A percentile compares a stretch with the other conserved stretches of the same genome.
Conservation (phyloP, 345 rosid species). For the Citrus australasica region DNA sequence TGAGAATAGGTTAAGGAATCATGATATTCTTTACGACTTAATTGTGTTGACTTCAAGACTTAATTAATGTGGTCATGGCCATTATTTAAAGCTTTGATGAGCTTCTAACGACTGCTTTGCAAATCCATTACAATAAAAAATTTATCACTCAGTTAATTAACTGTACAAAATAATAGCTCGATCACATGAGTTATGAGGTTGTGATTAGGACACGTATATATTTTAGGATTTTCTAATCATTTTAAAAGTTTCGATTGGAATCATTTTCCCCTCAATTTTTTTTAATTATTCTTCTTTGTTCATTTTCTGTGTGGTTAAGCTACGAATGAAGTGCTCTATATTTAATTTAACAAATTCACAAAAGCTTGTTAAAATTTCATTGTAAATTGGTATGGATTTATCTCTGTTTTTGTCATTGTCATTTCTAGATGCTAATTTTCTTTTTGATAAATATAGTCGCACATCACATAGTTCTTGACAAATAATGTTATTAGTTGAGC, state of each 20-base stretch:
- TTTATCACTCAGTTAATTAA: neutral
- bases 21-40: conserved; percentile 8
- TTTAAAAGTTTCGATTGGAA: neutral
- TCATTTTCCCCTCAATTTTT: neutral
- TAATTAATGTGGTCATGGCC: neutral
- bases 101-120: neutral
- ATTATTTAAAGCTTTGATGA: neutral
- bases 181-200: neutral
- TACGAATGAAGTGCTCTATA: neutral
- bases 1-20: neutral
- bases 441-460: too few species aligned
- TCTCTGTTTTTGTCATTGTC: too few species aligned
- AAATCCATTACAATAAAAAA: neutral
- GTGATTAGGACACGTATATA: neutral
- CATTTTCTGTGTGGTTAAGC: neutral
- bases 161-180: neutral
- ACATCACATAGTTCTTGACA: too few species aligned
- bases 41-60: conserved; percentile 10
- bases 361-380: neutral
- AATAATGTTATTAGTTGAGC: too few species aligned
- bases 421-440: too few species aligned
- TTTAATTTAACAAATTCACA: neutral
- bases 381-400: neutral
- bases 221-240: neutral
- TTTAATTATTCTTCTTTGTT: neutral